Evolutionary conservation across 345 rosid species (phyloP).

Genomic region (Sonneratia caseolaris): DNA sequence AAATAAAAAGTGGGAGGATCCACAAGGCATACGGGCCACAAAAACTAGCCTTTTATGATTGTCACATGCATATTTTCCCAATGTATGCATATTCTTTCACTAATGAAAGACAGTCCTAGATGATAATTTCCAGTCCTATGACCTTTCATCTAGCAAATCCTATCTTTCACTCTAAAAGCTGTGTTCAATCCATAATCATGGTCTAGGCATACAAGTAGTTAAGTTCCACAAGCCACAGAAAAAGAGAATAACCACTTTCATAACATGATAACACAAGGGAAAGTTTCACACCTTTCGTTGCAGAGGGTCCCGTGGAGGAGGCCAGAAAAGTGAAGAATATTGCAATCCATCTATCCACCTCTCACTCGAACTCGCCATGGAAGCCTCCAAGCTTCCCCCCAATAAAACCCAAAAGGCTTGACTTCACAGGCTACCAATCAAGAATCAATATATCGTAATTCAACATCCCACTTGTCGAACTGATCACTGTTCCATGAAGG

Average conservation of each 20-base stretch:
- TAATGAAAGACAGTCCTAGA: neutral
- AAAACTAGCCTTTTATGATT: neutral
- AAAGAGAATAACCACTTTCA: neutral
- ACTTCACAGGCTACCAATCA: slow-evolving; percentile 26
- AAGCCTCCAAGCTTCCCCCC: slow-evolving; percentile 7
- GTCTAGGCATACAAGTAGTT: neutral
- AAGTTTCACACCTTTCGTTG: slow-evolving; percentile 54
- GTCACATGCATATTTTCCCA: neutral
- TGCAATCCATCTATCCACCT: slow-evolving; percentile 94
- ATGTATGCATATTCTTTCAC: neutral
- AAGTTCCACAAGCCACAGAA: neutral
- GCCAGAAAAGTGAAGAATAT: slow-evolving; percentile 77
- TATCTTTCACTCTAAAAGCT: neutral
- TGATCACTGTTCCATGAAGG: neutral
- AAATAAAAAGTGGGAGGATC: no score
- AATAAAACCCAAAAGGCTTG: slow-evolving; percentile 1
- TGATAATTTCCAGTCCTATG: neutral
- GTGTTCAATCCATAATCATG: neutral
- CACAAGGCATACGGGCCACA: neutral
- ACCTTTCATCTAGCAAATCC: neutral
- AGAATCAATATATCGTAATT: slow-evolving; percentile 41
- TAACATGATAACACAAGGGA: neutral
- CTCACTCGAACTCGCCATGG: slow-evolving; percentile 66
- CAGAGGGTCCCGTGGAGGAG: slow-evolving; percentile 68
- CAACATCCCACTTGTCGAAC: slow-evolving; percentile 23